Percentiles rank a stretch among this genome's conserved stretches.
Conservation (phyloP, 306 rosid species). For the Vicia sativa region DNA sequence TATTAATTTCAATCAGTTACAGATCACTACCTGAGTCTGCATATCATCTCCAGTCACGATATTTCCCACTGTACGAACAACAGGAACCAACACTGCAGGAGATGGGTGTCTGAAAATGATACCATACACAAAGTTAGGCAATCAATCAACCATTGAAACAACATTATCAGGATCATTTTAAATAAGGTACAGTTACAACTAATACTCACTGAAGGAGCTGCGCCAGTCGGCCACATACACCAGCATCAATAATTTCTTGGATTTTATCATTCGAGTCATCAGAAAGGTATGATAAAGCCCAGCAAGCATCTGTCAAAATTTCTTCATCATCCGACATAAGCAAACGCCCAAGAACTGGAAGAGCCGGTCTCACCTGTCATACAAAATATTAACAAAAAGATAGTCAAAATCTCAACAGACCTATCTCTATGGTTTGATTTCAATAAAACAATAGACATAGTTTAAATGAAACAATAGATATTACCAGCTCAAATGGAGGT, state of each 20-base stretch:
- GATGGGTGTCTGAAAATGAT: constrained; percentile 65
- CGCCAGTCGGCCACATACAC: constrained; percentile 65
- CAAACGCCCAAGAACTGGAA: constrained; percentile 76
- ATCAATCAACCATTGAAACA: constrained; percentile 25
- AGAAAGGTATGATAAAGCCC: constrained; percentile 83
- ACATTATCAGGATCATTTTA: neutral
- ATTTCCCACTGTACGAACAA: constrained; percentile 84
- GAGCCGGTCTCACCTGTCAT: constrained; percentile 74
- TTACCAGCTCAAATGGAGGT: constrained; percentile 77
- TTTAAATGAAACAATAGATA: constrained; percentile 9
- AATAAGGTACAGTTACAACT: neutral
- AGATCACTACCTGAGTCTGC: constrained; percentile 75
- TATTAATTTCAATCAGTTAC: constrained; percentile 1
- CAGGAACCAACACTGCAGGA: constrained; percentile 71
- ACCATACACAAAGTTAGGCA: constrained; percentile 11
- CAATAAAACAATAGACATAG: constrained; percentile 5
- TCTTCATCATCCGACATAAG: constrained; percentile 74
- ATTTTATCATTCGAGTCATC: constrained; percentile 79
- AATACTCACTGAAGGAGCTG: constrained; percentile 76
- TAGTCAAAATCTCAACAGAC: constrained; percentile 3
- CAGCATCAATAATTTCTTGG: constrained; percentile 80
- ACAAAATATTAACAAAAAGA: constrained; percentile 15
- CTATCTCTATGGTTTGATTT: neutral
- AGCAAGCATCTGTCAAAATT: constrained; percentile 81
- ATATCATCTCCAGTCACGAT: constrained; percentile 85